phyloP scores from a whole-genome alignment of 441 rosid genomes.

The Adansonia rubrostipa region DNA sequence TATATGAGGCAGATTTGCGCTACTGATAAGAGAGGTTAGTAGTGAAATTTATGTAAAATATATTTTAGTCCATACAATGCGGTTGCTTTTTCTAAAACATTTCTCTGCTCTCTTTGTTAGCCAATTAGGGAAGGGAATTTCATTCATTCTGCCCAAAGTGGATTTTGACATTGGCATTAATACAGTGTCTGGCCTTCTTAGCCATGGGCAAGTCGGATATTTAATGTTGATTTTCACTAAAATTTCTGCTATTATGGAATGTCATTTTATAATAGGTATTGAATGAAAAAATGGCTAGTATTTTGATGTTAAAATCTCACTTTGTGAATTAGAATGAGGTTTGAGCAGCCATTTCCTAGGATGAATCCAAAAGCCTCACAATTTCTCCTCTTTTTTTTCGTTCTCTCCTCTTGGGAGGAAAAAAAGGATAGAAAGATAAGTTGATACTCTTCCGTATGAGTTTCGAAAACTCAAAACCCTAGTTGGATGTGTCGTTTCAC shows the following conservation, averaged over 20 bases:
- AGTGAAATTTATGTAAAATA: slow-evolving; percentile 21
- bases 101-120: slow-evolving; percentile 46
- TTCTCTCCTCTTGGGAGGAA: not conserved
- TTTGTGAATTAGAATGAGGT: slow-evolving; percentile 14
- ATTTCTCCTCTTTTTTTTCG: not conserved
- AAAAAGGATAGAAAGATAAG: not conserved
- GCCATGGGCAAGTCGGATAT: slow-evolving; percentile 80
- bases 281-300: not conserved
- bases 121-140: slow-evolving; percentile 99
- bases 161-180: slow-evolving; percentile 96
- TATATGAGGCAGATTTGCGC: slow-evolving; percentile 97
- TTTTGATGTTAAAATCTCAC: slow-evolving; percentile 14
- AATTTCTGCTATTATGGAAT: not conserved
- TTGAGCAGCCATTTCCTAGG: slow-evolving; percentile 17
- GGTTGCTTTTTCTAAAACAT: slow-evolving; percentile 26
- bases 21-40: slow-evolving; percentile 94
- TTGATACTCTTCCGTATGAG: slow-evolving; percentile 9
- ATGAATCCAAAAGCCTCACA: slow-evolving; percentile 5
- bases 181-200: slow-evolving; percentile 98
- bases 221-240: slow-evolving; percentile 21
- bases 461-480: not conserved
- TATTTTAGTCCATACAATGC: slow-evolving; percentile 22
- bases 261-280: not conserved
- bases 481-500: not conserved
- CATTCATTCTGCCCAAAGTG: slow-evolving; percentile 98